Conservation (phyloP, 1,139 yeast species). For the Hansenula anomala region DNA sequence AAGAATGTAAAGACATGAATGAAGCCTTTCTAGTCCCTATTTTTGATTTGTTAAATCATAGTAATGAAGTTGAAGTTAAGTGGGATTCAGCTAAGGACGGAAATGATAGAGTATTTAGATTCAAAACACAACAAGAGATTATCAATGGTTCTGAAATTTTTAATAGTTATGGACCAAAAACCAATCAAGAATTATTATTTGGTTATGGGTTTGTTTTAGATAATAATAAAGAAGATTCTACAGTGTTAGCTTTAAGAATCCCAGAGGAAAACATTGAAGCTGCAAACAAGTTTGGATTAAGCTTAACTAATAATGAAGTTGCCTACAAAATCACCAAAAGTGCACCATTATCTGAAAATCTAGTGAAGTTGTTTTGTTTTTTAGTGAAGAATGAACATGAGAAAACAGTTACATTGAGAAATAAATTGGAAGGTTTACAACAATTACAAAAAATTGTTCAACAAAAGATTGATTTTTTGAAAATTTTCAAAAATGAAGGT, state of each 20-base stretch:
- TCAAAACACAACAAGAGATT: conserved; percentile 25
- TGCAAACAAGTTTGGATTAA: conserved; percentile 35
- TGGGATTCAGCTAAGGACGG: conserved; percentile 44
- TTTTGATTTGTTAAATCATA: conserved; percentile 74
- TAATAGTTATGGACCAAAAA: conserved; percentile 84
- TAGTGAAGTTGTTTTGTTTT: conserved; percentile 48
- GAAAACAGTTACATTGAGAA: conserved; percentile 38
- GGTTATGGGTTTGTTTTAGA: conserved; percentile 67
- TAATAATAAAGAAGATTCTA: conserved; percentile 57
- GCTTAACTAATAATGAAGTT: conserved; percentile 36
- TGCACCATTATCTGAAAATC: conserved; percentile 37
- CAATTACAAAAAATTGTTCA: conserved; percentile 50
- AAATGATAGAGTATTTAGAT: conserved; percentile 22
- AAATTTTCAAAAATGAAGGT: conserved; percentile 14
- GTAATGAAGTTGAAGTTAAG: conserved; percentile 52
- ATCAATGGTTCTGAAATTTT: conserved; percentile 45
- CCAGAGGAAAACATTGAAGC: conserved; percentile 29
- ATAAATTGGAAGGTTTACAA: conserved; percentile 55
- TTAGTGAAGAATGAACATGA: conserved; percentile 45
- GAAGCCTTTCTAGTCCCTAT: conserved; percentile 74
- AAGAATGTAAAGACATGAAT: conserved; percentile 29
- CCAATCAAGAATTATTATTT: conserved; percentile 63
- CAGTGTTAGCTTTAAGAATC: conserved; percentile 50
- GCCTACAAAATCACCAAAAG: conserved; percentile 29
- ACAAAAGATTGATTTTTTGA: conserved; percentile 36